phyloP scores from a whole-genome alignment of 2,329 filamentous ascomycete species.

The Talaromyces piceae region DNA sequence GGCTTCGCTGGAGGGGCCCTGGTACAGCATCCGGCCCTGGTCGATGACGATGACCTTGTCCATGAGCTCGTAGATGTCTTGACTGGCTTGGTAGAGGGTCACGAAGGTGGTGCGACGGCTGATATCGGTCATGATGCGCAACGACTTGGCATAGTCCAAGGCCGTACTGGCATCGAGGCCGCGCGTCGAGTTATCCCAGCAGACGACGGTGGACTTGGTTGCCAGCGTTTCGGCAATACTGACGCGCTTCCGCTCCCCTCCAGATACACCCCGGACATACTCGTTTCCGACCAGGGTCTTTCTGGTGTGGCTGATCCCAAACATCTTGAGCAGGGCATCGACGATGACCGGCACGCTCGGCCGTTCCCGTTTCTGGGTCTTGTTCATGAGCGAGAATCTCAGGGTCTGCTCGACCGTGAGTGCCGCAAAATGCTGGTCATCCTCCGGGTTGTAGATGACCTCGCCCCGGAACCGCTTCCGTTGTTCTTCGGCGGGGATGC shows the following conservation, averaged over 20 bases:
- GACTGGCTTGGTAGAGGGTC: conserved; percentile 64
- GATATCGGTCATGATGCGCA: conserved; percentile 68
- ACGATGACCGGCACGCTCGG: conserved; percentile 52
- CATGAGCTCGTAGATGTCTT: conserved; percentile 64
- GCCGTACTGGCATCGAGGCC: conserved; percentile 75
- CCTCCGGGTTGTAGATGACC: conserved; percentile 62
- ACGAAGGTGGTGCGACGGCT: conserved; percentile 63
- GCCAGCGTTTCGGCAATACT: conserved; percentile 71
- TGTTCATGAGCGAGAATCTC: conserved; percentile 66
- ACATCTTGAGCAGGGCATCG: conserved; percentile 65
- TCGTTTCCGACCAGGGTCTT: conserved; percentile 71
- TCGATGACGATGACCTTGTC: conserved; percentile 77
- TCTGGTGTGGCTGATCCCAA: conserved; percentile 68
- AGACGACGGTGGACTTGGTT: conserved; percentile 64
- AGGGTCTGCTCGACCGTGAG: conserved; percentile 73
- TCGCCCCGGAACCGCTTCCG: conserved; percentile 64
- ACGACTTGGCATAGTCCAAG: conserved; percentile 64
- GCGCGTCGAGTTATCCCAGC: conserved; percentile 74
- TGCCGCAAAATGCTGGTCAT: conserved; percentile 66
- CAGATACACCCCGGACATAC: conserved; percentile 64
- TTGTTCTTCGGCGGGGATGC: conserved; percentile 61
- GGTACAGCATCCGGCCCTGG: conserved; percentile 60
- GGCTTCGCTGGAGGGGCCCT: conserved; percentile 55
- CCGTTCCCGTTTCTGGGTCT: conserved; percentile 60
- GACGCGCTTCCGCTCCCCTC: conserved; percentile 73